Evolutionary conservation across 2,329 filamentous ascomycete species (phyloP).

Genomic region (Sclerotiophoma versabilis): DNA sequence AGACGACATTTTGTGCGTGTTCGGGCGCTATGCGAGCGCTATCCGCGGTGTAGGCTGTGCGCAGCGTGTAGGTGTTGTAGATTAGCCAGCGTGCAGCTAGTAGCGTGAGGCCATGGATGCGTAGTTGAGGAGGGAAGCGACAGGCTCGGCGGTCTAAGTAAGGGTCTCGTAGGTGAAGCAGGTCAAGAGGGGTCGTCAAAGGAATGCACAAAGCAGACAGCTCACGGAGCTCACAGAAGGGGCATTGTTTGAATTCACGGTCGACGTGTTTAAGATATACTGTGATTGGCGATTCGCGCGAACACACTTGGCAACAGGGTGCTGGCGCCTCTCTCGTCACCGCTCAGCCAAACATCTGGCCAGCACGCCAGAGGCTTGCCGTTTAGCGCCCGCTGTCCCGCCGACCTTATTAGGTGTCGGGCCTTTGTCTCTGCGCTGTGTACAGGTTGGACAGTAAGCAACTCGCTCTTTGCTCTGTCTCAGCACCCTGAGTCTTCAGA

Average conservation of each 20-base stretch:
- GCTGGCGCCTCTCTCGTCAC: constrained; percentile 17
- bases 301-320: constrained; percentile 8
- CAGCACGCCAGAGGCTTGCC: background rate
- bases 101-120: constrained; percentile 9
- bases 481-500: background rate
- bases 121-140: background rate
- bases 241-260: constrained; percentile 12
- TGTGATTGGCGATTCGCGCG: constrained; percentile 5
- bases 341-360: constrained; percentile 9
- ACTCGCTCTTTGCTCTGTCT: background rate
- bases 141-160: background rate
- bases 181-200: constrained; percentile 11
- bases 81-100: constrained; percentile 1
- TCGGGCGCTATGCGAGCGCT: constrained; percentile 11
- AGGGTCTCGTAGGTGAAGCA: constrained; percentile 1
- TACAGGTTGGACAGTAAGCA: background rate
- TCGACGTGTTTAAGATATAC: constrained; percentile 15
- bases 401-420: background rate
- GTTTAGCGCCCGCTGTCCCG: constrained; percentile 12
- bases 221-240: constrained; percentile 4
- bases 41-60: constrained; percentile 2
- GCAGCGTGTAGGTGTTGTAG: constrained; percentile 1
- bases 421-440: background rate
- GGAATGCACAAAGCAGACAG: constrained; percentile 14
- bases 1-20: background rate